These are phyloP conservation scores for Saccharomycopsis schoenii DNA, from an alignment of 805 yeast species.

Conservation along the genomic window DNA sequence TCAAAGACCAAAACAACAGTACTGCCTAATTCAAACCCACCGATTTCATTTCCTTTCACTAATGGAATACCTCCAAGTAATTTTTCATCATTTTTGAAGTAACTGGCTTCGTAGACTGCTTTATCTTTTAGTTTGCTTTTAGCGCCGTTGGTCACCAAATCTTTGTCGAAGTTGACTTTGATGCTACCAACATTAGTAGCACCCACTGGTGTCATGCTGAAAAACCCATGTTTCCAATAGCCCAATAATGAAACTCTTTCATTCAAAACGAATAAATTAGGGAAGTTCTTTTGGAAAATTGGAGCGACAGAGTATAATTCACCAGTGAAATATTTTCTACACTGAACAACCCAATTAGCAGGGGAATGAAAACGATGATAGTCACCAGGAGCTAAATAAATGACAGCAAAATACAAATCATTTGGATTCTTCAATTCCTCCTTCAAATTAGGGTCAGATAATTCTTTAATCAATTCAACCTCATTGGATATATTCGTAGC, in stretches of 20 bases:
- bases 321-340: conserved; percentile 92
- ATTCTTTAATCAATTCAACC: conserved; percentile 2
- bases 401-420: conserved; percentile 76
- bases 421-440: conserved; percentile 24
- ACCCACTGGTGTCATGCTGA: conserved; percentile 98
- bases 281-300: conserved; percentile 79
- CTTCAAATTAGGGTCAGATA: conserved; percentile 20
- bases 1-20: conserved; percentile 96
- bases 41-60: conserved; percentile 87
- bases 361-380: conserved; percentile 97
- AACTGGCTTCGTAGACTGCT: conserved; percentile 91
- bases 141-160: conserved; percentile 71
- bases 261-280: conserved; percentile 80
- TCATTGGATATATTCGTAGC: conserved; percentile 13
- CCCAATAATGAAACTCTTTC: conserved; percentile 95
- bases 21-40: conserved; percentile 92
- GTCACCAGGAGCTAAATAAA: conserved; percentile 96
- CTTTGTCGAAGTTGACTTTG: conserved; percentile 82
- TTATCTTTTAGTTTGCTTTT: conserved; percentile 56
- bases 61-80: conserved; percentile 81
- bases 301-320: conserved; percentile 87
- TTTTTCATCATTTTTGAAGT: conserved; percentile 58
- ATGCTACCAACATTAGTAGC: conserved; percentile 98
- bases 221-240: conserved; percentile 93
- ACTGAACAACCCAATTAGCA: conserved; percentile 86